A percentile compares a stretch with the other conserved stretches of the same genome.
These are phyloP conservation scores for Daucus carota DNA, from an alignment of 129 eudicot species.

Conservation along the genomic window DNA sequence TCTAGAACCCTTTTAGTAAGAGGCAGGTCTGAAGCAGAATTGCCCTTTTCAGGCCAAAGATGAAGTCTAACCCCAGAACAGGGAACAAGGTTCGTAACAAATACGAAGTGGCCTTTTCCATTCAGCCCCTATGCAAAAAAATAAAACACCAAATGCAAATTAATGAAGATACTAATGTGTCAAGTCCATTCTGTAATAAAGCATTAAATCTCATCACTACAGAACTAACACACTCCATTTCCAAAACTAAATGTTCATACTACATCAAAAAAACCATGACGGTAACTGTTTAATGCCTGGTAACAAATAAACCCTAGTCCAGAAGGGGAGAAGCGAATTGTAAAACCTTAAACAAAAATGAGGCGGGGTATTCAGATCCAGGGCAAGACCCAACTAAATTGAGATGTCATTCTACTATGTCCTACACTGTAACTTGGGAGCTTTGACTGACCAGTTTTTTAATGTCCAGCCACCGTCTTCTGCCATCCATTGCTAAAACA, in stretches of 20 bases:
- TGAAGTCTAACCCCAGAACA: constrained; percentile 89
- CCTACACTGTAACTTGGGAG: background rate
- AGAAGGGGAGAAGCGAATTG: background rate
- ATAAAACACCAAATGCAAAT: constrained; percentile 9
- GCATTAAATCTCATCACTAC: background rate
- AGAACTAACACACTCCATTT: background rate
- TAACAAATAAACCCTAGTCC: background rate
- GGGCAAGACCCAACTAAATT: background rate
- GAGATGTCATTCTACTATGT: background rate
- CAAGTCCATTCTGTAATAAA: background rate
- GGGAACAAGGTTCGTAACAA: constrained; percentile 91
- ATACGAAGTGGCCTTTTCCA: constrained; percentile 72
- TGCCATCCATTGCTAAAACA: constrained; percentile 95
- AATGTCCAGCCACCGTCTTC: constrained; percentile 95
- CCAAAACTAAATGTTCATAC: background rate
- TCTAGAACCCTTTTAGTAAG: constrained; percentile 56
- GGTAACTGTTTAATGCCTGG: background rate
- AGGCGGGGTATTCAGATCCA: background rate
- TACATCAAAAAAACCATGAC: background rate
- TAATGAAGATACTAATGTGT: background rate
- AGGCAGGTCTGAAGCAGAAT: constrained; percentile 36
- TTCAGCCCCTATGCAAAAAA: constrained; percentile 53
- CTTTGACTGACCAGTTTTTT: constrained; percentile 51
- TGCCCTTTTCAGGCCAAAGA: constrained; percentile 95
- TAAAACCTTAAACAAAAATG: background rate